Percentiles rank a stretch among this genome's conserved stretches.
These are phyloP conservation scores for Epichloe hybrida DNA, from an alignment of 2,329 filamentous ascomycete genomes.

Conservation along the genomic window DNA sequence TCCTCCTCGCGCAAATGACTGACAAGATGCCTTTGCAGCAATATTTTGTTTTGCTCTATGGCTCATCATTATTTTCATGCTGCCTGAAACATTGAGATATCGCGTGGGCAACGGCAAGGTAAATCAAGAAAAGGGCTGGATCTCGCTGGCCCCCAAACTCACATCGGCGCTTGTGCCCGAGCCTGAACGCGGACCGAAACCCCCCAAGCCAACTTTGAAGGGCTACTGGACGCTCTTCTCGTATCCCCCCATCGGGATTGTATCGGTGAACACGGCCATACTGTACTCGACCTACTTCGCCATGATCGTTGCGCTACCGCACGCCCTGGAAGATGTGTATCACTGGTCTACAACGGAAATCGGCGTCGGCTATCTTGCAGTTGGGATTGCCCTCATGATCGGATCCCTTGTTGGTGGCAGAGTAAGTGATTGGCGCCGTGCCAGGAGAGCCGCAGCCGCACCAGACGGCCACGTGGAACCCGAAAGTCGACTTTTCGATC, in stretches of 20 bases:
- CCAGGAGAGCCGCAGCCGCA: slow-evolving; percentile 7
- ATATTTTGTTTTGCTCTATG: slow-evolving; percentile 18
- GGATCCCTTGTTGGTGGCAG: slow-evolving; percentile 24
- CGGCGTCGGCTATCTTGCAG: slow-evolving; percentile 23
- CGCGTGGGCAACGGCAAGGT: slow-evolving; percentile 28
- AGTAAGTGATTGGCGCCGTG: slow-evolving; percentile 23
- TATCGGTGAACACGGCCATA: slow-evolving; percentile 20
- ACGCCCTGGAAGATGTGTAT: slow-evolving; percentile 18
- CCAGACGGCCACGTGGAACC: slow-evolving; percentile 15
- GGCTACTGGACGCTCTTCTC: slow-evolving; percentile 17
- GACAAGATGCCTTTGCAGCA: slow-evolving; percentile 7
- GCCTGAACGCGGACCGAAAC: slow-evolving; percentile 12
- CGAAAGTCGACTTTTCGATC: slow-evolving; percentile 24
- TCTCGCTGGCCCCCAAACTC: slow-evolving; percentile 10
- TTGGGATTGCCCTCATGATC: slow-evolving; percentile 12
- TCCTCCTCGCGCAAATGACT: not conserved
- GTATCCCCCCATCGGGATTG: slow-evolving; percentile 20
- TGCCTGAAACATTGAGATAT: slow-evolving; percentile 31
- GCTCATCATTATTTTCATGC: slow-evolving; percentile 18
- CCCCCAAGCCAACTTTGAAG: slow-evolving; percentile 16
- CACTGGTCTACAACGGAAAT: slow-evolving; percentile 19
- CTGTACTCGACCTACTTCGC: slow-evolving; percentile 20
- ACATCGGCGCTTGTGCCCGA: slow-evolving; percentile 13
- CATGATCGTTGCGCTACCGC: slow-evolving; percentile 17
- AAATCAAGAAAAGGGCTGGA: slow-evolving; percentile 8